Evolutionary conservation across 495 filamentous ascomycete species (phyloP), one percentile per base, ranked within the genome.

Genomic region (Geoglossum glabrum): DNA sequence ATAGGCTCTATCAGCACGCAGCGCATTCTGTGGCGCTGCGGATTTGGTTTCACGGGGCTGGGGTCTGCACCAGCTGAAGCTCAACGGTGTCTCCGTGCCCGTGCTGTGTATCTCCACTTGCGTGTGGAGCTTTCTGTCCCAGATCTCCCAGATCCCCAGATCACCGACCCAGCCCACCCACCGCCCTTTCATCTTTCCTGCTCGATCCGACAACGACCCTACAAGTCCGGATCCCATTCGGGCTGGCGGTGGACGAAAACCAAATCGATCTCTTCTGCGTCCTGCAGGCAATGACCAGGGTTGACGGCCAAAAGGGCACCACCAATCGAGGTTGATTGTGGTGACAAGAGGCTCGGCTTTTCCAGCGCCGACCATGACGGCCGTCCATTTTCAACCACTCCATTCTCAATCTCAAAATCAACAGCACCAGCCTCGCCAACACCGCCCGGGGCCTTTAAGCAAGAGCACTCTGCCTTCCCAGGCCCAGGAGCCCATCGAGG

Each of bases 321-420:
- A 52, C 49, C 49, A 52, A 52, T 52, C 49, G 49, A 52, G 49
- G 49, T n/a, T 52, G 25, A 30, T 28, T 27, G 49, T 30, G 40
- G 40, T 45, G 40, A 45, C 40, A 21, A 40, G 40, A 28, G 15
- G 49, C 25, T 52, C 49, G 49, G 49, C 49, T 52, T 52, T 52
- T 52, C 49, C 23, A 26, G 19, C 49, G 49, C 49, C 49, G 28
- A 52, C 49, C 49, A 52, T 52, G 49, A 52, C 49, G 49, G 49
- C 49, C 4, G 28, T 52, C 49, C 49, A 52, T 31, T 30, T 52
- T 52, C 49, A 52, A 30, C 25, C 49, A 28, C 25, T 45, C 10
- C 40, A 45, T 17, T 45, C 49, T 15, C 49, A 52, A 23, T 28
- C 46, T 50, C 46, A 50, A 13, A 15, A 52, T 28, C 49, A 52